These are phyloP conservation scores for Paracamarosporium sp. DNA, from an alignment of 2,329 filamentous ascomycete species.

Conservation along the genomic window DNA sequence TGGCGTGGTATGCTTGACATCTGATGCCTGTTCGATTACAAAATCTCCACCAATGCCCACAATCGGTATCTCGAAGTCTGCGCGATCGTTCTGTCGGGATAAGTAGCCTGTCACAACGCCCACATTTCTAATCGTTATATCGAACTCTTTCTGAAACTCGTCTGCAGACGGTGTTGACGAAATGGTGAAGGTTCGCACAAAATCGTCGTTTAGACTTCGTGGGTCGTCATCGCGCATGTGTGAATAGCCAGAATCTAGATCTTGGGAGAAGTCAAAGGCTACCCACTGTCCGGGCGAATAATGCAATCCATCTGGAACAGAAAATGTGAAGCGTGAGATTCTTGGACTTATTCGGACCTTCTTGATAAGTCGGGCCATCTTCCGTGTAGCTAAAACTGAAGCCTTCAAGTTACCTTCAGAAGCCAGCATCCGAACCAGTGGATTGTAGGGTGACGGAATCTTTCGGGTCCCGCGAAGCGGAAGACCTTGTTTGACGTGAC, in stretches of 20 bases:
- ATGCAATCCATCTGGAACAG: slow-evolving; percentile 46
- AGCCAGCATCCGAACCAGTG: slow-evolving; percentile 69
- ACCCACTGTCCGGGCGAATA: slow-evolving; percentile 80
- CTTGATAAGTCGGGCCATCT: slow-evolving; percentile 62
- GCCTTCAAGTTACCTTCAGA: slow-evolving; percentile 59
- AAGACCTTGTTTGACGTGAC: slow-evolving; percentile 70
- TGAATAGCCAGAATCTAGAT: slow-evolving; percentile 75
- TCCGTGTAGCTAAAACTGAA: slow-evolving; percentile 3
- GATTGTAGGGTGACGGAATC: slow-evolving; percentile 79
- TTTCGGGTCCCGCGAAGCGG: slow-evolving; percentile 68
- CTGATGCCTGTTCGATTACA: slow-evolving; percentile 46
- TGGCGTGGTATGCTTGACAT: slow-evolving; percentile 52
- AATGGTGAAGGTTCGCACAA: slow-evolving; percentile 81
- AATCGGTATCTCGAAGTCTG: slow-evolving; percentile 68
- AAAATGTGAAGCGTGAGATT: slow-evolving; percentile 70
- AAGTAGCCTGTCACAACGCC: slow-evolving; percentile 73
- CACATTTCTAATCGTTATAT: slow-evolving; percentile 74
- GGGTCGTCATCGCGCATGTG: slow-evolving; percentile 88
- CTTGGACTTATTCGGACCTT: slow-evolving; percentile 69
- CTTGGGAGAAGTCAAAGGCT: slow-evolving; percentile 73
- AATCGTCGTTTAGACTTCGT: slow-evolving; percentile 82
- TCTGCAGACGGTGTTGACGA: slow-evolving; percentile 61
- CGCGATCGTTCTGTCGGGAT: slow-evolving; percentile 62
- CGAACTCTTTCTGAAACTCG: slow-evolving; percentile 58
- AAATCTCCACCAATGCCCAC: slow-evolving; percentile 77